Percentiles rank a stretch among this genome's conserved stretches.
Conservation (phyloP, 2,329 filamentous ascomycete species). For the Penicillium rolfsii region DNA sequence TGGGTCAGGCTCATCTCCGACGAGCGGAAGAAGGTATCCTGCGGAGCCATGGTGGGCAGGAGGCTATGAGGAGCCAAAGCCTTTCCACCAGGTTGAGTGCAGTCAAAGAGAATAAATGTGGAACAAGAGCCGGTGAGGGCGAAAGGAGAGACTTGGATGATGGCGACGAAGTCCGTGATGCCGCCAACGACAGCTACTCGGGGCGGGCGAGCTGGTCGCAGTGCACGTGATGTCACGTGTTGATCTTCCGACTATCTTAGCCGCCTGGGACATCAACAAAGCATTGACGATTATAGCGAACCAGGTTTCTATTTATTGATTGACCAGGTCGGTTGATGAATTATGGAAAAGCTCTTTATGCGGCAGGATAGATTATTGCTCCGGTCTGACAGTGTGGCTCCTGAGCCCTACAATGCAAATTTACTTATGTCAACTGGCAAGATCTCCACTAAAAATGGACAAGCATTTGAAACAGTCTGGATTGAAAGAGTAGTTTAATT, state of each 20-base stretch:
- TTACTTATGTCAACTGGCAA: neutral
- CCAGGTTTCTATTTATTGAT: neutral
- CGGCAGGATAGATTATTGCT: too few species aligned
- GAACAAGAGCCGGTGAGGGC: conserved; percentile 12
- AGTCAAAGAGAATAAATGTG: conserved; percentile 10
- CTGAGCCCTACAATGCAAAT: neutral
- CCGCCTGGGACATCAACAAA: neutral
- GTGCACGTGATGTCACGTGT: conserved; percentile 23
- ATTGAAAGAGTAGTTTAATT: neutral
- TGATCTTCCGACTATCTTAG: neutral
- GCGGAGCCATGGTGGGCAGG: conserved; percentile 59
- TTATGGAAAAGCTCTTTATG: too few species aligned
- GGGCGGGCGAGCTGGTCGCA: conserved; percentile 25
- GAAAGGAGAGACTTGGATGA: conserved; percentile 25
- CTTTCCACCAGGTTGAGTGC: conserved; percentile 25
- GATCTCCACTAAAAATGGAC: neutral
- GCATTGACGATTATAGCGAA: neutral
- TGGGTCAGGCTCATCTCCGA: conserved; percentile 99
- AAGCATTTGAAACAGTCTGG: neutral
- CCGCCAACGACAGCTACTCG: conserved; percentile 13
- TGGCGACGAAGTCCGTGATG: neutral
- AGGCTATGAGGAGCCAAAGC: conserved; percentile 28
- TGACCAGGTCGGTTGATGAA: neutral
- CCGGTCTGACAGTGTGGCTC: neutral
- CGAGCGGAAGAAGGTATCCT: conserved; percentile 98